Evolutionary conservation across 2,329 filamentous ascomycete genomes (phyloP), one percentile per base, ranked within the genome.

Genomic region (Bipolaris sorokiniana): DNA sequence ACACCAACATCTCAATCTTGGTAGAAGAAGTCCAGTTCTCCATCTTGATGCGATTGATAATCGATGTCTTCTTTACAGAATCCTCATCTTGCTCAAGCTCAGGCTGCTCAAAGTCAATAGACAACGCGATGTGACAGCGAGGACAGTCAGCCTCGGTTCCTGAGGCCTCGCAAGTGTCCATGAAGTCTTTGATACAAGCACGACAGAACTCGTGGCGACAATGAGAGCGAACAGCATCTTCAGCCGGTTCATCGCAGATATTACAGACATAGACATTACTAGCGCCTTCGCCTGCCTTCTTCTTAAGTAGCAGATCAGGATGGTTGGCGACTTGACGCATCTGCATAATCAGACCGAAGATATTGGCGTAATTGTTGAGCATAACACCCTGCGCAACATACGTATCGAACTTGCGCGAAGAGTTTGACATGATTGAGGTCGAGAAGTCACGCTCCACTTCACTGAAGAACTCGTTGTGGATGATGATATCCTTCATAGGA

Each of bases 31-130:
- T 97, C 95, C 95, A 99, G 70, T 98, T 91, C 75, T 96, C 91
- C 93, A 98, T 97, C 78, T 94, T 92, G 79, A 99, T 98, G 53
- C 95, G 90, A 76, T 98, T 98, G 82, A 98, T 96, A 76, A 99
- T 99, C 1, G 92, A 97, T 13, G 88, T 93, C 79, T 97, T 97
- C 84, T 97, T 97, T 58, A 97, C 88, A 6, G 88, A 79, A 1
- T 87, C 84, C 74, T 94, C 90, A 61, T 97, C 91, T 76, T 97
- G 93, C 77, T 97, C 93, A 51, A 97, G 93, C 65, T 96, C 93
- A 0, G 93, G 92, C 78, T 97, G 93, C 73, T 97, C 94, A 37
- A 97, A 87, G 76, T 99, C 95, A 65, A 99, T 96, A 0, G 88
- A 86, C 5, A 99, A 83, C 1, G 88, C 83, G 48, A 98, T 97